phyloP scores from a whole-genome alignment of 441 rosid species.

The Euphorbia corollata region DNA sequence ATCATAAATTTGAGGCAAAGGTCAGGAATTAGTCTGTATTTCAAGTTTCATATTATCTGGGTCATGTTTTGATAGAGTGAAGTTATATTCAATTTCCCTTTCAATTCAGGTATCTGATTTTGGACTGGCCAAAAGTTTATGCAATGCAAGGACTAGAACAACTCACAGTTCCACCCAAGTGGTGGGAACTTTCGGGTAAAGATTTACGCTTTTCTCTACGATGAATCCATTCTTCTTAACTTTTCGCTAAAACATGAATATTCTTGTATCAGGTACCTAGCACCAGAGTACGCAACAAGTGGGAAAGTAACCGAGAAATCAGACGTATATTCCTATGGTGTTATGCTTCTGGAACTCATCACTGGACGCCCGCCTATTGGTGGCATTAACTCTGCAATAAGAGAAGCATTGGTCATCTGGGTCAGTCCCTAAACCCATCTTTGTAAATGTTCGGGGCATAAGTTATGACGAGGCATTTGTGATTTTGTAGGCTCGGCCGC shows the following conservation, averaged over 20 bases:
- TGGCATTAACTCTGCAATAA: constrained; percentile 32
- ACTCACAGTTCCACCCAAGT: constrained; percentile 82
- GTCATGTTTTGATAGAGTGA: background rate
- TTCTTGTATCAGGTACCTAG: constrained; percentile 42
- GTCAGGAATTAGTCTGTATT: constrained; percentile 14
- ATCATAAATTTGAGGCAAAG: constrained; percentile 80
- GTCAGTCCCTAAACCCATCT: constrained; percentile 27
- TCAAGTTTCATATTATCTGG: background rate
- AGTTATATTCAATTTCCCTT: background rate
- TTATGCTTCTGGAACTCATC: constrained; percentile 79
- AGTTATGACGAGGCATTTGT: background rate
- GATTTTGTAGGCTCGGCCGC: constrained; percentile 14
- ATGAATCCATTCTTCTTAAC: background rate
- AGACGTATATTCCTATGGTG: constrained; percentile 73
- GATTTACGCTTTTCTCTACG: constrained; percentile 1
- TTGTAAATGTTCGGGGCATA: background rate
- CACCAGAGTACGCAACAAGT: constrained; percentile 86
- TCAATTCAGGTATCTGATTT: constrained; percentile 75
- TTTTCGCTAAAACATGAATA: background rate
- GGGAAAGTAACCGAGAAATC: constrained; percentile 82
- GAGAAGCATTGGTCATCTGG: constrained; percentile 79
- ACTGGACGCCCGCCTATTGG: constrained; percentile 68
- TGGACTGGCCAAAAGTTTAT: constrained; percentile 74
- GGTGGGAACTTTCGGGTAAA: constrained; percentile 92
- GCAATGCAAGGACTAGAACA: constrained; percentile 35